Evolutionary conservation across 345 rosid species (phyloP), one percentile per base, ranked within the genome.

Genomic region (Camelina laxa): DNA sequence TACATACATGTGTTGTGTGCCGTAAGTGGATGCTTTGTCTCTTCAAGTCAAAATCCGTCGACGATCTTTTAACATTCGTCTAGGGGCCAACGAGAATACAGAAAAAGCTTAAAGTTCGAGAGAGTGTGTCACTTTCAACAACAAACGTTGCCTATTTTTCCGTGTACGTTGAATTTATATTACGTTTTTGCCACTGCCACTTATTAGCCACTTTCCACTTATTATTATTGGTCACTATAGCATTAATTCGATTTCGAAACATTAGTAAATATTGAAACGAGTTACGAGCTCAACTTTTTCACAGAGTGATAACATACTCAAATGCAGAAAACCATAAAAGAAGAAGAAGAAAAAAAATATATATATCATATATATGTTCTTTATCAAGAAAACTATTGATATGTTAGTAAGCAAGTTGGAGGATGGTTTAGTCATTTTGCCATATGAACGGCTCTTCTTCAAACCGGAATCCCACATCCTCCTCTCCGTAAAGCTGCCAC

Each of bases 361-460:
- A n/a, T 17, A 16, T n/a, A n/a, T n/a, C n/a, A n/a, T n/a, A n/a
- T 54, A 54, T 13, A 48, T 13, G 12, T 17, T 48, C 53, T 45
- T 45, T 45, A 48, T 16, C 5, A 7, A 48, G 22, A 47, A 48
- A 48, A 17, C 12, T 17, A 62, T 24, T 24, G 30, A 27, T 15
- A 24, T 22, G 79, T 75, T 61, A 44, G 64, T n/a, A 59, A 47
- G 21, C 31, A 57, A n/a, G n/a, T n/a, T n/a, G 21, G 45, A 66
- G 36, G 73, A 56, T 27, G 31, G 3, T 17, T 75, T 20, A 69
- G 61, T 69, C 75, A 66, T 50, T 17, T 5, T 8, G 33, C 87
- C 90, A 85, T 48, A 45, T 41, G 69, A 82, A 89, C 15, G 90
- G 86, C 50, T 89, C 93, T 55, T 89, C 93, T 55, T 87, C 93